These are phyloP conservation scores for Candida ulmi DNA, from an alignment of 805 yeast genomes.

Conservation along the genomic window DNA sequence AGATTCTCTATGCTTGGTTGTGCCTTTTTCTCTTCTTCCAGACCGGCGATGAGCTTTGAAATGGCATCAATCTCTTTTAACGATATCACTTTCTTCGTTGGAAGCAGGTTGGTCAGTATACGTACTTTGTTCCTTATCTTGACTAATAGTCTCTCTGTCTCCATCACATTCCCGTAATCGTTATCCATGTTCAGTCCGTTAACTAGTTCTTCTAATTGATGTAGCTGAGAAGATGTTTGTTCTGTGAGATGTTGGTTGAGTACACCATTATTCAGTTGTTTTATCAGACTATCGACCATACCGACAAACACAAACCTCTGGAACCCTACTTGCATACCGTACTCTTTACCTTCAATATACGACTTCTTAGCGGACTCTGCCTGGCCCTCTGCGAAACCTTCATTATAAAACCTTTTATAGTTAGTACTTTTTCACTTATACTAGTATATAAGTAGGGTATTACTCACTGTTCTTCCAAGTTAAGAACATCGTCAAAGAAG, in stretches of 20 bases:
- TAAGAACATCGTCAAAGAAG: conserved; percentile 49
- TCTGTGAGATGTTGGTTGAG: conserved; percentile 12
- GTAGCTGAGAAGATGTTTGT: conserved; percentile 20
- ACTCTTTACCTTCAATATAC: conserved; percentile 71
- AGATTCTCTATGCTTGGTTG: conserved; percentile 14
- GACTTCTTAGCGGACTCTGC: conserved; percentile 55
- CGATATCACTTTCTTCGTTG: conserved; percentile 11
- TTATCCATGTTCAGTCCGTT: conserved; percentile 35
- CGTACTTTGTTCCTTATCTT: conserved; percentile 61
- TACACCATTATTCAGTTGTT: conserved; percentile 29
- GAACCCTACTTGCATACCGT: conserved; percentile 75
- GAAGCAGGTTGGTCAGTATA: conserved; percentile 35
- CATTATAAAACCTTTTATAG: conserved; percentile 42
- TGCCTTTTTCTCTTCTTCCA: conserved; percentile 11
- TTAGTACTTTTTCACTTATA: too few relatives aligned
- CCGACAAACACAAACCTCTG: conserved; percentile 70
- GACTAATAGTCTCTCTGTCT: conserved; percentile 43
- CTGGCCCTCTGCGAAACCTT: conserved; percentile 71
- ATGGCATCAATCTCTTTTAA: conserved; percentile 13
- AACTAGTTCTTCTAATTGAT: conserved; percentile 25
- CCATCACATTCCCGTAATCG: conserved; percentile 50
- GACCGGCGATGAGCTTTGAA: conserved; percentile 9
- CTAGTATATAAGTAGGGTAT: too few relatives aligned
- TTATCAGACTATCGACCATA: conserved; percentile 48
- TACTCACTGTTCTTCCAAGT: conserved; percentile 48